Conservation (phyloP, 225 moss, liverwort and hornwort species). For the Sphagnum contortum region DNA sequence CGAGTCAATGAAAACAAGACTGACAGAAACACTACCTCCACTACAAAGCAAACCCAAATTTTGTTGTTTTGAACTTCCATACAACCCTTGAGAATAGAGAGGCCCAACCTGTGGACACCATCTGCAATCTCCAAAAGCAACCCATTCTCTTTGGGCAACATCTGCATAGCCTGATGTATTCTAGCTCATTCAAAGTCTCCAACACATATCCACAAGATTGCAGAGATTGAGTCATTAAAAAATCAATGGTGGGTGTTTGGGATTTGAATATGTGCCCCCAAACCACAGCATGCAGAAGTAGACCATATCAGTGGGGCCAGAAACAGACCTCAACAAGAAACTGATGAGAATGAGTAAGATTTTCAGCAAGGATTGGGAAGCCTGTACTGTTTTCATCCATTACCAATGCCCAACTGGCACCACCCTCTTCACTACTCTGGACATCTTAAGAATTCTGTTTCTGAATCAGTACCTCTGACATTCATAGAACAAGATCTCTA, state of each 20-base stretch:
- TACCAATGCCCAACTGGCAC: neutral
- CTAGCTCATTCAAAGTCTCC: too few species aligned
- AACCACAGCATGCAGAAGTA: neutral
- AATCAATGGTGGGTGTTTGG: too few species aligned
- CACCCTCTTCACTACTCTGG: constrained; percentile 1
- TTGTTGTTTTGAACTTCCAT: constrained; percentile 13
- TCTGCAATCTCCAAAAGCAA: constrained; percentile 16
- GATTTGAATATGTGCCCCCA: too few species aligned
- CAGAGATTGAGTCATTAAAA: too few species aligned
- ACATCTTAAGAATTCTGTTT: too few species aligned
- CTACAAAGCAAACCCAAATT: constrained; percentile 17
- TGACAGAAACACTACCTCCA: constrained; percentile 9
- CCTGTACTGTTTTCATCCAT: constrained; percentile 3
- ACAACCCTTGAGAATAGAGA: constrained; percentile 16
- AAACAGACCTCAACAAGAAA: constrained; percentile 16
- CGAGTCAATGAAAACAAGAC: neutral
- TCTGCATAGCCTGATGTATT: neutral
- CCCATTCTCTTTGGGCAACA: constrained; percentile 7
- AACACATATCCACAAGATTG: too few species aligned
- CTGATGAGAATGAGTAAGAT: constrained; percentile 13
- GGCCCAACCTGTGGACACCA: constrained; percentile 7
- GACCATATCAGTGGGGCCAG: neutral
- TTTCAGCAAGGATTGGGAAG: constrained; percentile 12
- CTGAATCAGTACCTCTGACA: too few species aligned
- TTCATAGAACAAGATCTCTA: too few species aligned